Conservation (phyloP, 2,329 filamentous ascomycete species). For the Dendryphion nanum region DNA sequence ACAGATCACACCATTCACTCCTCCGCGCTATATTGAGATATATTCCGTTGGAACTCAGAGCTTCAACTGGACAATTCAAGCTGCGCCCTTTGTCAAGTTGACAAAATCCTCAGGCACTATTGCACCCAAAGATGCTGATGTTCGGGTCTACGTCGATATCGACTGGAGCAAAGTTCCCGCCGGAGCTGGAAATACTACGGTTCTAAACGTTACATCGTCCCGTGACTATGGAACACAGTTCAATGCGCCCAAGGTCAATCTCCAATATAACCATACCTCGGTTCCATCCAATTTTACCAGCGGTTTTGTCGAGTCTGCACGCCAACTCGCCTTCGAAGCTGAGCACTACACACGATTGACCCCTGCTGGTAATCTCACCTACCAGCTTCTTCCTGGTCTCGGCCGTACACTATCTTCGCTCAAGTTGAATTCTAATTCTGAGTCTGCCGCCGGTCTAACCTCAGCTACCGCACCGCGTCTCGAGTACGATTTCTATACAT, state of each 20-base stretch:
- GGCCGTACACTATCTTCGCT: conserved; percentile 37
- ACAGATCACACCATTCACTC: conserved; percentile 33
- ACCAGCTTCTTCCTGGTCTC: conserved; percentile 33
- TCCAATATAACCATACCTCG: conserved; percentile 35
- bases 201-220: conserved; percentile 32
- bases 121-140: conserved; percentile 27
- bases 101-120: conserved; percentile 32
- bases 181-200: conserved; percentile 25
- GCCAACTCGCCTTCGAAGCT: conserved; percentile 36
- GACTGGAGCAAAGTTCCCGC: conserved; percentile 32
- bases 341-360: conserved; percentile 37
- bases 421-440: conserved; percentile 26
- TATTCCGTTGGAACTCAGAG: conserved; percentile 30
- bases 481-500: conserved; percentile 39
- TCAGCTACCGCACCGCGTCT: conserved; percentile 28
- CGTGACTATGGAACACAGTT: conserved; percentile 41
- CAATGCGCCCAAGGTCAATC: conserved; percentile 24
- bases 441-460: conserved; percentile 23
- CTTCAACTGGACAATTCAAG: conserved; percentile 37
- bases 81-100: conserved; percentile 38
- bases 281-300: conserved; percentile 30
- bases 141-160: conserved; percentile 37
- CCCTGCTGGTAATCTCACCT: conserved; percentile 22
- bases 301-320: conserved; percentile 37
- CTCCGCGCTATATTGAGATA: conserved; percentile 38